Evolutionary conservation across 306 rosid species (phyloP), one percentile per base, ranked within the genome.

Genomic region (Quercus parvula): DNA sequence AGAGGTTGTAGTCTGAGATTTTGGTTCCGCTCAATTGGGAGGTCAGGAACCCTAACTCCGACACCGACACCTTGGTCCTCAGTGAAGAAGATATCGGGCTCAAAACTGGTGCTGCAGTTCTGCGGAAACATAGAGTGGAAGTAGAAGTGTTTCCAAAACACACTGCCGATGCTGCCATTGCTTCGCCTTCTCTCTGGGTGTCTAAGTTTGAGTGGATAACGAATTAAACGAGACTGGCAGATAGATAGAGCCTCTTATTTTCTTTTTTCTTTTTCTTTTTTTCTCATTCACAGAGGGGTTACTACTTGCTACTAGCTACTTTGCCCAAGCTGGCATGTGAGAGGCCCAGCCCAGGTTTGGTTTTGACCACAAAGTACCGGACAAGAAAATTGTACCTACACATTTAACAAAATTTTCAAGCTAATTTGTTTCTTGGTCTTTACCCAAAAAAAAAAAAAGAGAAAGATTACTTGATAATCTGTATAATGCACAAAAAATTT

Each of bases 11-110:
- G 4, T 41, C 46, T 41, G 92, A 86, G 84, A 91, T 83, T 85
- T 76, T 89, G 89, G 91, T 38, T 82, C 99, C 99, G 14, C 81
- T 67, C 81, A 95, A 83, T 74, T 91, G 94, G 5, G 98, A 92
- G 70, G 78, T 75, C 31, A 91, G 70, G 79, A 90, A 92, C 19
- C 92, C 89, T 58, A 92, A 74, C 49, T 89, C 92, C 14, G 92
- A 75, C 82, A 52, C 74, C 51, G 2, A 2, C 17, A 73, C 20
- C 12, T 64, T 78, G 49, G 79, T 33, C 73, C 71, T 84, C 41
- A 35, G 41, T 35, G 9, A 6, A 35, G 41, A 35, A 35, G 41
- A 35, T 35, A 6, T 35, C 1, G 46, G 3, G 3, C 12, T 41
- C 2, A 38, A 2, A 41, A 41, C 46, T 78, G 58, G 81, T 33